phyloP scores from a whole-genome alignment of 1,284 basidiomycete genomes.

The Cutaneotrichosporon arboriforme region DNA sequence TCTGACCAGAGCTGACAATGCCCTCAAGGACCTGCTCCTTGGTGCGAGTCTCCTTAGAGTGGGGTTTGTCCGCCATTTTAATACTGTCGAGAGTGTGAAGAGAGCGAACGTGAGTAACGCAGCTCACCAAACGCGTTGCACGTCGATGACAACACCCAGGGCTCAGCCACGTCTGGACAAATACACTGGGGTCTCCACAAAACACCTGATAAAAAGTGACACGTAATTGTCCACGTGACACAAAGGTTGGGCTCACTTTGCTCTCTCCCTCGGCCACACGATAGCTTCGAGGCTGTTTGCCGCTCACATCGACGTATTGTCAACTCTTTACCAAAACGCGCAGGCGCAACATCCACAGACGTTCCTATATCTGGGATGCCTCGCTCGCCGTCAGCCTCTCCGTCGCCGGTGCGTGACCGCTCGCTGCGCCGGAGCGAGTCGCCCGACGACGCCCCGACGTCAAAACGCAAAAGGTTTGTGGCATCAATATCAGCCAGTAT shows the following conservation, averaged over 20 bases:
- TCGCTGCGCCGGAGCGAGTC: conserved; percentile 11
- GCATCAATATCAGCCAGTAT: not conserved
- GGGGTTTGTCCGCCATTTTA: not conserved
- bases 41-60: not conserved
- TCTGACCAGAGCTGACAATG: conserved; percentile 18
- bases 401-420: conserved; percentile 6
- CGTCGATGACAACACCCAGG: not conserved
- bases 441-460: conserved; percentile 24
- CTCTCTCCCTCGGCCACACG: too few species aligned
- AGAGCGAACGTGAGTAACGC: not conserved
- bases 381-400: conserved; percentile 17
- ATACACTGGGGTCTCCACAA: conserved; percentile 17
- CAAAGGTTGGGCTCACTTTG: too few species aligned
- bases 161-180: not conserved
- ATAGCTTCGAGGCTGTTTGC: not conserved
- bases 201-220: too few species aligned
- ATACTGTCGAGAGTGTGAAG: not conserved
- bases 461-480: conserved; percentile 46
- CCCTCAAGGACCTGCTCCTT: conserved; percentile 23
- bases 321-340: conserved; percentile 1
- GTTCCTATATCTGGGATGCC: conserved; percentile 20
- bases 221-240: not conserved
- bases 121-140: not conserved
- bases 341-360: conserved; percentile 5
- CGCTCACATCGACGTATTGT: not conserved